Evolutionary conservation across 257 asterid species (phyloP).

Genomic region (Scutellaria minor): DNA sequence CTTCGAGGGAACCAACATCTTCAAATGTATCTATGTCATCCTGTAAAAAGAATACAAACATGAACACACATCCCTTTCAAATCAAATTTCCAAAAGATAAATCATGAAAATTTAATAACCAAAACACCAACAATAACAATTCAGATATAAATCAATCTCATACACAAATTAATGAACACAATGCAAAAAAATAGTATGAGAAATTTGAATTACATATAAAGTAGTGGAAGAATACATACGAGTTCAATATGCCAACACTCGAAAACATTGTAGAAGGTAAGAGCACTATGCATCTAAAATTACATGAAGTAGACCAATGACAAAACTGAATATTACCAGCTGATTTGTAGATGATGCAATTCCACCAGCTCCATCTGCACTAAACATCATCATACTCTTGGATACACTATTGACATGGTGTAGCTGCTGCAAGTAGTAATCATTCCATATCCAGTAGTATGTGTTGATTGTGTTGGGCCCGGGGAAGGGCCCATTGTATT

Average conservation of each 20-base stretch:
- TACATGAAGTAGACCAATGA: too few species aligned
- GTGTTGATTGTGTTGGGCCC: slow-evolving; percentile 90
- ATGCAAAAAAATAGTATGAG: slow-evolving; percentile 13
- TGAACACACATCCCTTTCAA: background rate
- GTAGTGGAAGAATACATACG: background rate
- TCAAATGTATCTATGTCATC: slow-evolving; percentile 94
- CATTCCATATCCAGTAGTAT: slow-evolving; percentile 94
- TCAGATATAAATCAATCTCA: slow-evolving; percentile 15
- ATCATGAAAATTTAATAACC: slow-evolving; percentile 3
- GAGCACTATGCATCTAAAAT: too few species aligned
- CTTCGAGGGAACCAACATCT: slow-evolving; percentile 86
- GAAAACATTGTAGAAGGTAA: too few species aligned
- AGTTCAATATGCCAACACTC: too few species aligned
- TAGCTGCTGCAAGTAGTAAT: slow-evolving; percentile 44
- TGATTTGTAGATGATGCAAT: too few species aligned
- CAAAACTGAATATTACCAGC: too few species aligned
- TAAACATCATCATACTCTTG: too few species aligned
- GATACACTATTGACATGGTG: too few species aligned
- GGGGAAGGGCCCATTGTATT: slow-evolving; percentile 79
- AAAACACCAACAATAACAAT: slow-evolving; percentile 1
- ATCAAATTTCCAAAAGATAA: slow-evolving; percentile 19
- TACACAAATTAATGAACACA: background rate
- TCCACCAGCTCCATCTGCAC: too few species aligned
- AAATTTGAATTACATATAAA: background rate
- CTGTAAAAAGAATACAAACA: slow-evolving; percentile 47